Evolutionary conservation across 352 stramenopile genomes (phyloP).

Genomic region (Globisporangium camurandrum): DNA sequence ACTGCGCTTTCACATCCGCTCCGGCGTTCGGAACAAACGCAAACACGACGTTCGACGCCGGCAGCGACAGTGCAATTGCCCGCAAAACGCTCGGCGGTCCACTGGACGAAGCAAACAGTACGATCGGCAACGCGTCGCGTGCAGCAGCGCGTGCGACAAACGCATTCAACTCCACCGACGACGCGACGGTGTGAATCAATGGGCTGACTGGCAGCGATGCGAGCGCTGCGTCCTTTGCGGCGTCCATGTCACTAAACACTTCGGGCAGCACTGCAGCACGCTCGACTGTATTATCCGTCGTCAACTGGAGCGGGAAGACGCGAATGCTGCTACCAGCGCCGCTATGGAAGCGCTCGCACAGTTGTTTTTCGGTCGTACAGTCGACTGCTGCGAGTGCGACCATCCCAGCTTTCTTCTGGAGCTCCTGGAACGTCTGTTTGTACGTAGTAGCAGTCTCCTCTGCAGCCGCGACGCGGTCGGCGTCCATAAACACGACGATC

Average conservation of each 20-base stretch:
- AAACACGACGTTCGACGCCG: conserved; percentile 39
- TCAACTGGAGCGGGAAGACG: conserved; percentile 38
- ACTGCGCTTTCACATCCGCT: conserved; percentile 54
- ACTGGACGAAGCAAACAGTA: conserved; percentile 57
- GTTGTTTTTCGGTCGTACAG: conserved; percentile 29
- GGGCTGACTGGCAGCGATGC: conserved; percentile 31
- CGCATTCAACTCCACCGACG: conserved; percentile 39
- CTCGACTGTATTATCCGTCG: conserved; percentile 19
- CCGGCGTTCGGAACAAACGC: conserved; percentile 49
- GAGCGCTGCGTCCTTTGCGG: conserved; percentile 38
- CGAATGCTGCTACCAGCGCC: conserved; percentile 41
- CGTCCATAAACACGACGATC: conserved; percentile 56
- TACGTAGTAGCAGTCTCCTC: conserved; percentile 31
- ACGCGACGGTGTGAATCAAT: conserved; percentile 30
- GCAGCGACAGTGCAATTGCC: conserved; percentile 51
- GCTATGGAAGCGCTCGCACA: conserved; percentile 49
- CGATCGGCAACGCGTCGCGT: conserved; percentile 35
- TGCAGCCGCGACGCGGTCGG: conserved; percentile 21
- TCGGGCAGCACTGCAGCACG: conserved; percentile 29
- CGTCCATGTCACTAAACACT: conserved; percentile 35
- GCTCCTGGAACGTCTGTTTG: conserved; percentile 36
- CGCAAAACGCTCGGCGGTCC: conserved; percentile 46
- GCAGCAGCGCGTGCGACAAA: conserved; percentile 39
- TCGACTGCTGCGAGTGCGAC: conserved; percentile 46
- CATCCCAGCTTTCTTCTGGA: conserved; percentile 57